Base-by-base conservation (phyloP, 768 basidiomycete genomes). In the Cystobasidium tubakii region DNA sequence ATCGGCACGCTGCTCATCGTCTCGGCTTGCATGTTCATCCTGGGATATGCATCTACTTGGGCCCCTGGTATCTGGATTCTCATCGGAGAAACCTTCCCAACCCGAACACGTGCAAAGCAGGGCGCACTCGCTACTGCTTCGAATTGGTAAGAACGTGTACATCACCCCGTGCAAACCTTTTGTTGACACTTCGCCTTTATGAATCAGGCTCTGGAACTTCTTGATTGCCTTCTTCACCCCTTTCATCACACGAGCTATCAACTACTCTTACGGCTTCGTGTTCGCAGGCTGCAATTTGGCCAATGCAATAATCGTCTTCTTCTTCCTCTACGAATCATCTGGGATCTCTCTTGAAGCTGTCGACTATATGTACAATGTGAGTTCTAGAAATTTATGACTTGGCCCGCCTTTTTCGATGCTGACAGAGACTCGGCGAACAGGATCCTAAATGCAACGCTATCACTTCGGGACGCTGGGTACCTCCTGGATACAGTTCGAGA, bases 301-400 rank as follows among this genome's bases (percentile, higher is more conserved):
- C 6, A 86, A 85, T 42, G 86, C 86, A 0, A 79, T 85, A 55
- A 81, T 89, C 73, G 88, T 89, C 23, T 89, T 82, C 80, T 83
- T 89, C 79, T 90, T 89, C 86, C 83, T 90, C 1, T 90, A 90
- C 82, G 89, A 90, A 79, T 86, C 86, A 9, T 85, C 86, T 6
- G 85, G 87, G 74, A 83, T 90, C 43, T 85, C 86, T 1, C 83
- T 90, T 21, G 89, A 90, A 81, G 69, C 69, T 23, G 69, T 71
- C 6, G 69, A 71, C 39, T 36, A 34, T 25, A 71, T 71, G 69
- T 71, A 71, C 54, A 71, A 71, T 53, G 69, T 36, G 15, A 67
- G 46, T 33, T 63, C 23, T 9, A 23, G 10, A 64, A n/a, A n/a
- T n/a, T n/a, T n/a, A n/a, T n/a, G n/a, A n/a, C n/a, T n/a, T n/a